Base-by-base conservation (phyloP, 2,329 filamentous ascomycete genomes). In the Pseudogymnoascus sp. region DNA sequence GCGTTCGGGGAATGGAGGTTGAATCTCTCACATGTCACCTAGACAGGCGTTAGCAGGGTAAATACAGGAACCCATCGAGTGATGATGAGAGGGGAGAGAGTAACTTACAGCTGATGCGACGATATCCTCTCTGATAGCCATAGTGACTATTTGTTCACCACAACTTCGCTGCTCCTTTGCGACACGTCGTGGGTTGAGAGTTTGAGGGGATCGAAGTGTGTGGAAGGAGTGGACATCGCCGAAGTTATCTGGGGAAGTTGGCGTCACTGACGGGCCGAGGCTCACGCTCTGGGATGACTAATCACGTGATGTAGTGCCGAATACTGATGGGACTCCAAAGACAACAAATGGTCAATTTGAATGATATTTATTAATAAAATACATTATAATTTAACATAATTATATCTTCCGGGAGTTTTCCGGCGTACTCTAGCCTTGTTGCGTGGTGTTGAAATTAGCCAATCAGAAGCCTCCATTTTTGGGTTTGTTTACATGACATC, bases 121-220 rank as follows among this genome's bases (percentile, higher is more conserved):
- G 67, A 97, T 81, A 75, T 97, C 93, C 85, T 97, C 93, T 74
- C 94, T 91, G 80, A 96, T 91, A 80, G 92, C 87, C 81, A 86
- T 93, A 76, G 67, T 75, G 72, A 40, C 53, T 33, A 35, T 5
- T 69, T 37, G 63, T 59, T 62, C 33, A 61, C 50, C 53, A 59
- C 28, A 59, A 38, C 53, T 33, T 59, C 33, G 14, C 25, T 21
- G 5, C 44, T 50, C 44, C 44, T 50, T 50, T 50, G 44, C 44
- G 44, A 50, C 44, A 50, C 44, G 44, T 28, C 31, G 50, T 53
- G 25, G 33, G 60, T 47, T 31, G n/a, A 18, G 33, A 12, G 25
- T 35, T 38, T 33, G 33, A 59, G 25, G 28, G 28, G 53, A 59
- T 50, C 44, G 44, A 59, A 35, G 53, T 59, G 33, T 35, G 28